phyloP scores from a whole-genome alignment of 2,329 filamentous ascomycete species.

The Lecanoromycetidae sp. region DNA sequence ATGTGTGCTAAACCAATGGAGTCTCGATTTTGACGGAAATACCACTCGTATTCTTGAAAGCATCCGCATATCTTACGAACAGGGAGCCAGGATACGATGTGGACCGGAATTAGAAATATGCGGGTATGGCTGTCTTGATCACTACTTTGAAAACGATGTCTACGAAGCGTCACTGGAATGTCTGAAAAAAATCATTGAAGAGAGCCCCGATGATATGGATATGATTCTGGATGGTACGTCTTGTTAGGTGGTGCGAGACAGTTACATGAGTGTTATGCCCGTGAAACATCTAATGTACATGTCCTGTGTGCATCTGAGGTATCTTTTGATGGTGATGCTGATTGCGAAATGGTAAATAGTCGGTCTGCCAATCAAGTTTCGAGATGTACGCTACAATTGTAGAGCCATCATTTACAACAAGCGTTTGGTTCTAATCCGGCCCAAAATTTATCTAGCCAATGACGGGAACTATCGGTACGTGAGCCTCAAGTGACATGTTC shows the following conservation, averaged over 20 bases:
- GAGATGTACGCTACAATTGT: slow-evolving; percentile 53
- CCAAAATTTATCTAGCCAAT: slow-evolving; percentile 59
- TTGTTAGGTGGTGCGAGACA: no score
- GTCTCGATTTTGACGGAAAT: slow-evolving; percentile 54
- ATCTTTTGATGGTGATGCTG: no score
- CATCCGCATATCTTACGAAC: slow-evolving; percentile 40
- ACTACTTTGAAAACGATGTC: slow-evolving; percentile 48
- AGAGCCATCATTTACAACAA: slow-evolving; percentile 53
- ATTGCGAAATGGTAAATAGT: no score
- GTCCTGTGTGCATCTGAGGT: no score
- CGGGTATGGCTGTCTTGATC: slow-evolving; percentile 55
- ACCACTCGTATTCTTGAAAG: slow-evolving; percentile 31
- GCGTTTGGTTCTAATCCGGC: slow-evolving; percentile 58
- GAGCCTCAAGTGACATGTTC: no score
- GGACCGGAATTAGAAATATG: slow-evolving; percentile 45
- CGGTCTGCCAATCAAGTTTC: slow-evolving; percentile 29
- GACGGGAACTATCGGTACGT: slow-evolving; percentile 53
- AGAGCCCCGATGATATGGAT: no score
- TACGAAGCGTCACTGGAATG: slow-evolving; percentile 51
- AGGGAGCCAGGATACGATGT: slow-evolving; percentile 50
- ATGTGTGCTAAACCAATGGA: slow-evolving; percentile 32
- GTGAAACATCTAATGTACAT: no score
- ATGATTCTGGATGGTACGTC: no score
- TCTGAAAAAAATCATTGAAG: slow-evolving; percentile 41
- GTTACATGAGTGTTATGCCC: no score